Percentiles rank a stretch among this genome's conserved stretches.
phyloP scores from a whole-genome alignment of 345 rosid species.

The Euphorbia peplus region DNA sequence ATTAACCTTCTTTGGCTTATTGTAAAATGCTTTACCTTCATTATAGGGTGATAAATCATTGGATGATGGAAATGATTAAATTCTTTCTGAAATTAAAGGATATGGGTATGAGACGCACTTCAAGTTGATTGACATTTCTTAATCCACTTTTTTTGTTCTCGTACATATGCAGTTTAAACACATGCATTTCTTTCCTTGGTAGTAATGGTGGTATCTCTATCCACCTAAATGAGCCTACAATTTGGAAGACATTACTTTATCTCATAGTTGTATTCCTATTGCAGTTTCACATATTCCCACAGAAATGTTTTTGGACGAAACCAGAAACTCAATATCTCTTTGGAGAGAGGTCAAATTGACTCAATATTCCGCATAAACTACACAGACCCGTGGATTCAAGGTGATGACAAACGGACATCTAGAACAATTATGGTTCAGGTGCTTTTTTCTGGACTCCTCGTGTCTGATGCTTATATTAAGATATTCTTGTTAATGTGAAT shows the following conservation, averaged over 20 bases:
- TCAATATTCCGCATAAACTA: constrained; percentile 87
- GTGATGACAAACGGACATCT: constrained; percentile 90
- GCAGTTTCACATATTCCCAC: constrained; percentile 97
- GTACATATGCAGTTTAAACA: neutral
- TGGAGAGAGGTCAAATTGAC: constrained; percentile 92
- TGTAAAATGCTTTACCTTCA: neutral
- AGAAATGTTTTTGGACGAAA: constrained; percentile 89
- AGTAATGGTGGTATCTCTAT: neutral
- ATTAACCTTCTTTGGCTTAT: too few species aligned
- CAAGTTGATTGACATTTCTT: neutral
- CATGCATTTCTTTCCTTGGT: neutral
- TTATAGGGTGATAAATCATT: neutral
- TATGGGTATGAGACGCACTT: neutral
- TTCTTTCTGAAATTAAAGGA: neutral
- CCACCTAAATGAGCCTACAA: neutral
- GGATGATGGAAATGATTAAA: neutral
- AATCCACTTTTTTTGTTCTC: neutral
- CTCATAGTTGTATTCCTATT: constrained; percentile 21
- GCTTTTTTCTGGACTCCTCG: constrained; percentile 5
- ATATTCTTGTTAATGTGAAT: neutral
- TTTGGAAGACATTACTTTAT: neutral
- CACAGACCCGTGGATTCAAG: constrained; percentile 99
- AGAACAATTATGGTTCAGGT: constrained; percentile 94
- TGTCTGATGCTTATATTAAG: neutral
- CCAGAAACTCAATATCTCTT: constrained; percentile 84